phyloP scores from a whole-genome alignment of 2,329 filamentous ascomycete species.

The Microascus cirrosus region DNA sequence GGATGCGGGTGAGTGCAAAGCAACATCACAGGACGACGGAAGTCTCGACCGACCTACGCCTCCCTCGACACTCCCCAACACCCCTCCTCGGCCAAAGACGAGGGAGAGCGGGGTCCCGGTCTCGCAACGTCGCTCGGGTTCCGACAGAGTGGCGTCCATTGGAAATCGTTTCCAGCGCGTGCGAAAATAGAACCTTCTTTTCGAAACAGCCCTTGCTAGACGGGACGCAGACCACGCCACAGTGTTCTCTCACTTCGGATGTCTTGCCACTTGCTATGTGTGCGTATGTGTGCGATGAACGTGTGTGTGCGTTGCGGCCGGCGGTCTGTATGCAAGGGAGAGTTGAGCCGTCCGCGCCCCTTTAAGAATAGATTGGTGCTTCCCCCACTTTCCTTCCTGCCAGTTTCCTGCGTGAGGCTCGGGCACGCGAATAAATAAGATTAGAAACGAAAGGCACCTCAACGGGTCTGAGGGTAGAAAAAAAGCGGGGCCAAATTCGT shows the following conservation, averaged over 20 bases:
- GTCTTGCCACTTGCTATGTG: too few relatives aligned
- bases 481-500: background rate
- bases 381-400: background rate
- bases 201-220: background rate
- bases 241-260: background rate
- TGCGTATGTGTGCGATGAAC: too few relatives aligned
- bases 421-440: conserved; percentile 3
- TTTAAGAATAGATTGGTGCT: background rate
- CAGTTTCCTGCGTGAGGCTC: conserved; percentile 2
- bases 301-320: background rate
- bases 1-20: background rate
- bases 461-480: background rate
- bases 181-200: background rate
- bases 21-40: background rate
- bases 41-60: background rate
- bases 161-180: background rate
- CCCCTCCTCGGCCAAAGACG: background rate
- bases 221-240: background rate
- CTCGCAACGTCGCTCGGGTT: background rate
- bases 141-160: background rate
- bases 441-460: background rate
- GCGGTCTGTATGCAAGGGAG: conserved; percentile 5
- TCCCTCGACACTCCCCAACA: background rate
- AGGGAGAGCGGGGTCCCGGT: background rate
- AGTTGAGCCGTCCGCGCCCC: background rate